Evolutionary conservation across 257 asterid genomes (phyloP).

Genomic region (Solanum lignicaule): DNA sequence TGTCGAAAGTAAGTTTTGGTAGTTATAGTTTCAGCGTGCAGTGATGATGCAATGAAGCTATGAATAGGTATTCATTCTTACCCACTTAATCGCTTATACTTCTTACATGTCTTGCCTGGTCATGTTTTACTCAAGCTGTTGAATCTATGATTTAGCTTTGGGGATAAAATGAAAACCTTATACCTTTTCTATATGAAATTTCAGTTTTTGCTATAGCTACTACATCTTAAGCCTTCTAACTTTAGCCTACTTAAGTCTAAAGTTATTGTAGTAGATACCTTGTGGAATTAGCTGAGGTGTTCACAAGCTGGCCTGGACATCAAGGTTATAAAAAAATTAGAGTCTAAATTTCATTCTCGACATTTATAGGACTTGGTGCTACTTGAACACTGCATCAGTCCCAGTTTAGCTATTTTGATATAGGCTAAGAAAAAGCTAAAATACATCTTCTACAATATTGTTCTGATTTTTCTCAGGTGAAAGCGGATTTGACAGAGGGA

Average conservation of each 20-base stretch:
- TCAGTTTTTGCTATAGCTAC: not conserved
- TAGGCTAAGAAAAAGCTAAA: not conserved
- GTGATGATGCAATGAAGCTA: not conserved
- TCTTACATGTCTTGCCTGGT: not conserved
- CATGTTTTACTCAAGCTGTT: not conserved
- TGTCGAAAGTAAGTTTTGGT: not conserved
- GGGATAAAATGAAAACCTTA: not conserved
- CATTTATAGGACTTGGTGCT: not conserved
- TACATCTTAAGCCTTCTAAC: not conserved
- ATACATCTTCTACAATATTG: not conserved
- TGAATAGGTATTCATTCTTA: not conserved
- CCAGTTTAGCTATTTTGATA: not conserved
- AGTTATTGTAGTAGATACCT: not conserved
- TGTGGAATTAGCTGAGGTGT: not conserved
- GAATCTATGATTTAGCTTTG: not conserved
- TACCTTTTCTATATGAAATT: not conserved
- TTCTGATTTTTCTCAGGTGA: slow-evolving; percentile 36
- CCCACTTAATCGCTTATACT: not conserved
- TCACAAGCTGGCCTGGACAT: not conserved
- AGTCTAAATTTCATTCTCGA: not conserved
- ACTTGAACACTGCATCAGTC: not conserved
- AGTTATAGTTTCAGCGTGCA: not conserved
- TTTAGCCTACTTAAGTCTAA: not conserved
- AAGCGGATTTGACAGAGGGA: slow-evolving; percentile 87
- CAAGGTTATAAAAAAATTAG: not conserved